These are phyloP conservation scores for Sordariomycetes sp. DNA, from an alignment of 2,329 filamentous ascomycete genomes.

Conservation along the genomic window DNA sequence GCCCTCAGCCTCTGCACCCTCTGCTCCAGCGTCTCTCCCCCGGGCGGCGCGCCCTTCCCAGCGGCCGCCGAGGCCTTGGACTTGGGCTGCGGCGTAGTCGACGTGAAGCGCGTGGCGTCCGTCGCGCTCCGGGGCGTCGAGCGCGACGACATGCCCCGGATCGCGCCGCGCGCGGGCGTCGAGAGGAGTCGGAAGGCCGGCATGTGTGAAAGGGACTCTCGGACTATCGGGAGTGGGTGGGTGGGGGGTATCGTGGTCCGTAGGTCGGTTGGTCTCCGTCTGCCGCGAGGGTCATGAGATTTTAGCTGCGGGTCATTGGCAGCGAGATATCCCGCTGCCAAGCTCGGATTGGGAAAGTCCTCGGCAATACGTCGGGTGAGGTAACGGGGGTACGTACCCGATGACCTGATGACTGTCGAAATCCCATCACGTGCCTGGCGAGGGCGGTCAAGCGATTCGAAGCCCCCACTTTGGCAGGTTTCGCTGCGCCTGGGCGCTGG, in stretches of 20 bases:
- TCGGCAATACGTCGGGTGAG: background rate
- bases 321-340: background rate
- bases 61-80: conserved; percentile 34
- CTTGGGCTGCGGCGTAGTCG: conserved; percentile 46
- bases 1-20: conserved; percentile 55
- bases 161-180: background rate
- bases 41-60: conserved; percentile 14
- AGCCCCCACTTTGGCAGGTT: too few relatives aligned
- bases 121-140: conserved; percentile 53
- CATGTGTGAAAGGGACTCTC: background rate
- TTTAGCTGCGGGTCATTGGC: background rate
- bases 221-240: background rate
- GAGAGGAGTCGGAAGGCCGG: background rate
- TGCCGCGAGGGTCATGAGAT: conserved; percentile 3
- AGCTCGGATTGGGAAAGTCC: background rate
- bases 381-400: background rate
- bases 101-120: conserved; percentile 62
- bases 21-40: conserved; percentile 52
- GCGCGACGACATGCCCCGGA: conserved; percentile 14
- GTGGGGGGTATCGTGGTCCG: background rate
- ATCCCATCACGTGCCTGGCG: conserved; percentile 6
- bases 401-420: background rate
- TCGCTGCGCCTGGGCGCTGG: conserved; percentile 2
- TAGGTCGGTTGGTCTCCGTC: background rate
- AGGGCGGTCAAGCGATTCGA: background rate